Evolutionary conservation across 352 stramenopile genomes (phyloP), one percentile per base, ranked within the genome.

Genomic region (Phytophthora multivora): DNA sequence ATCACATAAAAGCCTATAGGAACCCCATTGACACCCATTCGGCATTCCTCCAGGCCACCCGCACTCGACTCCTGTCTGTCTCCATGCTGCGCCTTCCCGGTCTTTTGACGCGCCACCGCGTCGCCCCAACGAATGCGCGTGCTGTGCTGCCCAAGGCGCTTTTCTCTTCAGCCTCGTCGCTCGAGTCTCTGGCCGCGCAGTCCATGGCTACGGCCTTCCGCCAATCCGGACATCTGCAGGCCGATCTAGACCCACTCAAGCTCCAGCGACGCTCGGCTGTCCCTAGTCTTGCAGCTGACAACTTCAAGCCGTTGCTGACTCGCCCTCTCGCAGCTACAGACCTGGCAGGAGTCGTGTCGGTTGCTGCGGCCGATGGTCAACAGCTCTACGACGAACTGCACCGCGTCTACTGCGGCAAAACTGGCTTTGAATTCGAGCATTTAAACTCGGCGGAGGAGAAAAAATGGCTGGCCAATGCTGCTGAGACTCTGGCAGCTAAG

Each of bases 401-500:
- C 18, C 58, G 63, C 12, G 66, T 74, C 16, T 96, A 96, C 63
- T 93, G 83, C 60, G 78, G 85, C 26, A 89, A 91, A 62, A 87
- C 91, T 10, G 85, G 86, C 26, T 89, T 88, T 53, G 86, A 96
- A 71, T 93, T 93, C 59, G 73, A 90, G 71, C 73, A 95, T 62
- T 35, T 94, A 12, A 77, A 78, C 19, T 80, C 75, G 0, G 4
- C 54, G 1, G 67, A 83, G 12, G 86, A 95, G 67, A 87, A 90
- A 55, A 65, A 72, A 30, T 94, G 87, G 83, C 66, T 92, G 25
- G 83, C 83, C 6, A 31, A 77, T 35, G 77, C 70, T 4, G 70
- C 71, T 4, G 87, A 96, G 57, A 72, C 75, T 7, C 13, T 84
- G 16, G 62, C 73, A 36, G 18, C 48, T 4, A 53, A 28, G 1